Base-by-base conservation (phyloP, 106 monocot genomes). In the Agapanthus africanus region DNA sequence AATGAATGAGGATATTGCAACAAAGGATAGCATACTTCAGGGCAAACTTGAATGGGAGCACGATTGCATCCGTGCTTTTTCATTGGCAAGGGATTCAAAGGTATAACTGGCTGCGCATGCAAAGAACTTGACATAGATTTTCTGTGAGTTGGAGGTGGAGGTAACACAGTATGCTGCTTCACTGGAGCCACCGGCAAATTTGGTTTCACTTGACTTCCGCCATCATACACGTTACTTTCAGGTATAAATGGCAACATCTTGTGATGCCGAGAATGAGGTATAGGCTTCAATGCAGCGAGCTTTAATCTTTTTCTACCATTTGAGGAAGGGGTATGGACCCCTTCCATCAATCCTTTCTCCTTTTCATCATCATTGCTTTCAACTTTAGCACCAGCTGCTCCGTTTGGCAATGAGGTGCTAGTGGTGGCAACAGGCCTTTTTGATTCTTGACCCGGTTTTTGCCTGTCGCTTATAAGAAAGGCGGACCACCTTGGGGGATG, bases 31-130 rank as follows among this genome's bases (percentile, higher is more conserved):
- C 81, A 73, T 76, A 88, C 88, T 71, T 88, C 81, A 11, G 88
- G 73, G 68, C 88, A 88, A 47, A 59, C 73, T 81, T 70, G 78
- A 56, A 88, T 88, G 25, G 81, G 73, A 69, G 65, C n/a, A 6
- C 88, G 71, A 65, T 64, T 54, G n/a, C 88, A 88, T 30, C 81
- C 81, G 74, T 88, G 88, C 67, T 84, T 88, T 74, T 84, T 88
- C 70, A 84, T 59, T 30, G 88, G 88, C 21, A 84, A 62, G 22
- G 88, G 88, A 46, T 88, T 88, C 36, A 80, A 52, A 68, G 88
- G 76, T 50, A 89, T n/a, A n/a, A n/a, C 79, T 34, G 82, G 79
- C 62, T 79, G 84, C 67, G 84, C 76, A 60, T 71, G 82, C 22
- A 71, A 79, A 64, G 77, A 82, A 76, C 65, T 82, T 44, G 84